These are phyloP conservation scores for Metschnikowia chrysomelidarum DNA, from an alignment of 805 yeast species.

Conservation along the genomic window DNA sequence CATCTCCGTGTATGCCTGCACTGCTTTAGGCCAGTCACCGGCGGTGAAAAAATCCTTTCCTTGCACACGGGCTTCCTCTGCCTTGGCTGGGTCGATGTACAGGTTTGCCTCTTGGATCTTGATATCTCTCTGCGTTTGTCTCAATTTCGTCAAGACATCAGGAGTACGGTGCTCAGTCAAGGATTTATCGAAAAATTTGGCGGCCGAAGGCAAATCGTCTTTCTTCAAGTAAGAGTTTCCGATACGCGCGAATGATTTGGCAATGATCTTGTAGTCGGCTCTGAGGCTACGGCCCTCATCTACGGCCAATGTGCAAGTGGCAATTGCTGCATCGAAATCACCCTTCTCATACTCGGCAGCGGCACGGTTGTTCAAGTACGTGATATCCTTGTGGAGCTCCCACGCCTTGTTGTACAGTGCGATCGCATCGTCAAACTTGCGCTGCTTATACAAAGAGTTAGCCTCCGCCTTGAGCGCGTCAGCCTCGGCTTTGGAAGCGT, in stretches of 20 bases:
- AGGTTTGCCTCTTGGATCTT: constrained; percentile 74
- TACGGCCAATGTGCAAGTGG: constrained; percentile 77
- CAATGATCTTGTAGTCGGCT: constrained; percentile 88
- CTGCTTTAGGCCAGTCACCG: constrained; percentile 96
- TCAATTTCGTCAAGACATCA: constrained; percentile 81
- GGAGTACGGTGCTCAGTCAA: constrained; percentile 97
- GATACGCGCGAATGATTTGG: constrained; percentile 89
- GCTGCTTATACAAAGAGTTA: constrained; percentile 79
- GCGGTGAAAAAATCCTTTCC: constrained; percentile 89
- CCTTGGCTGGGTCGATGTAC: constrained; percentile 86
- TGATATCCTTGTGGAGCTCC: constrained; percentile 76
- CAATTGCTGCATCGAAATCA: constrained; percentile 80
- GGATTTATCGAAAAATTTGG: constrained; percentile 79
- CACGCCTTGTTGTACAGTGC: constrained; percentile 83
- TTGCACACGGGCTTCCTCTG: constrained; percentile 90
- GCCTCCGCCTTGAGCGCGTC: constrained; percentile 80
- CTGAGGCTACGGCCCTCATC: constrained; percentile 87
- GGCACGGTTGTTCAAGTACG: constrained; percentile 92
- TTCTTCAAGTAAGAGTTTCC: constrained; percentile 80
- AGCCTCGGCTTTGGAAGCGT: constrained; percentile 48
- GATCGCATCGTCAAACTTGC: constrained; percentile 91
- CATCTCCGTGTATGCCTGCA: constrained; percentile 93
- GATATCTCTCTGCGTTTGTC: constrained; percentile 81
- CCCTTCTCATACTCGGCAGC: constrained; percentile 98
- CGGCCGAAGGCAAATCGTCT: constrained; percentile 71